phyloP scores from a whole-genome alignment of 2,329 filamentous ascomycete species.

The Aspergillus unguis region DNA sequence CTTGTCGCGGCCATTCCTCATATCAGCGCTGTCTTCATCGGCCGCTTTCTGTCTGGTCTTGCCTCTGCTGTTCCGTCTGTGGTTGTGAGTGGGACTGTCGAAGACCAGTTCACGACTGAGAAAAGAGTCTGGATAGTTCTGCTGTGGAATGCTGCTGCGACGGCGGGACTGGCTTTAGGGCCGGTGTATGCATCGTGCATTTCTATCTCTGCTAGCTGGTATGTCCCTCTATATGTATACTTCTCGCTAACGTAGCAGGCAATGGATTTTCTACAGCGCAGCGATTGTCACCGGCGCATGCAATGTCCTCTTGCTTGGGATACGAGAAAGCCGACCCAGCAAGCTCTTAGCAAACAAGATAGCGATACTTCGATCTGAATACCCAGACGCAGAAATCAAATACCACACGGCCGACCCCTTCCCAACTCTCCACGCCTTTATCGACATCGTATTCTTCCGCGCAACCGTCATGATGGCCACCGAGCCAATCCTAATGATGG shows the following conservation, averaged over 20 bases:
- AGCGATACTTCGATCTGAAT: not conserved
- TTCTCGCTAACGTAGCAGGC: not conserved
- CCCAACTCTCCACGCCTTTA: slow-evolving; percentile 2
- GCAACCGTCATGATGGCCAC: slow-evolving; percentile 1
- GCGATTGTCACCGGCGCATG: slow-evolving; percentile 3
- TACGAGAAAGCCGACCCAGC: slow-evolving; percentile 10
- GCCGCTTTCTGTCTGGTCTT: slow-evolving; percentile 6
- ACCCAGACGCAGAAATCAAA: slow-evolving; percentile 1
- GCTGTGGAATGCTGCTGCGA: slow-evolving; percentile 4
- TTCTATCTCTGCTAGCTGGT: not conserved
- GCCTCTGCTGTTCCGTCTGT: slow-evolving; percentile 9
- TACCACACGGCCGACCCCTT: slow-evolving; percentile 9
- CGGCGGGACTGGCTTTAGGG: slow-evolving; percentile 2
- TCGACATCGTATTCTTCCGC: slow-evolving; percentile 6
- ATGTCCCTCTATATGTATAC: not conserved
- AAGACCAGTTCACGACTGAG: slow-evolving; percentile 10
- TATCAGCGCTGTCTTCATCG: slow-evolving; percentile 1
- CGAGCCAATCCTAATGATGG: slow-evolving; percentile 7
- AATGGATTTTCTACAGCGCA: slow-evolving; percentile 11
- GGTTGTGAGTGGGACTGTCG: slow-evolving; percentile 9
- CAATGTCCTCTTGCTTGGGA: slow-evolving; percentile 1
- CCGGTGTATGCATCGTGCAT: slow-evolving; percentile 8
- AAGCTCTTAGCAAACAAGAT: slow-evolving; percentile 8
- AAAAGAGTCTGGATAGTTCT: slow-evolving; percentile 6
- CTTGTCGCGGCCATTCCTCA: slow-evolving; percentile 6